phyloP scores from a whole-genome alignment of 2,329 filamentous ascomycete species.

The Grosmannia penicillata region DNA sequence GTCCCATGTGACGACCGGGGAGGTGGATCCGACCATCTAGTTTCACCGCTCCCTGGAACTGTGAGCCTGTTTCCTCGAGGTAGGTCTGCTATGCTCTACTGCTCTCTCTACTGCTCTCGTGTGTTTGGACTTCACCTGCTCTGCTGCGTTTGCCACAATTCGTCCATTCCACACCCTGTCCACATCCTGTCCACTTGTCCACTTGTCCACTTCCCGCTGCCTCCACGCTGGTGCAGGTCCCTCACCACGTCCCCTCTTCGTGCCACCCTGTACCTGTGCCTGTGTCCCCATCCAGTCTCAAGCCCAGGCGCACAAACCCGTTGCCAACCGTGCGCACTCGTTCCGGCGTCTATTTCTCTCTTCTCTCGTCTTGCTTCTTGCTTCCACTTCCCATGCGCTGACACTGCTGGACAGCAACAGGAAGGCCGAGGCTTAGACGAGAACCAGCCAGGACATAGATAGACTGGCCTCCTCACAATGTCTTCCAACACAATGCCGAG shows the following conservation, averaged over 20 bases:
- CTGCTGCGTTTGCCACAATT: too few species aligned
- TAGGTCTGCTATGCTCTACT: not conserved
- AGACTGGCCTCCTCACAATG: constrained; percentile 28
- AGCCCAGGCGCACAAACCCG: too few species aligned
- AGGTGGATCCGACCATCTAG: constrained; percentile 15
- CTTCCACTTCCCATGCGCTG: too few species aligned
- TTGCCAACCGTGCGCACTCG: not conserved
- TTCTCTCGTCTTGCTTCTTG: not conserved
- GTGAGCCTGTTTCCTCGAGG: not conserved
- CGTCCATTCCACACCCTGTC: too few species aligned
- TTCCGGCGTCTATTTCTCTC: not conserved
- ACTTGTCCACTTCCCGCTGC: too few species aligned
- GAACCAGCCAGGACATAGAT: not conserved
- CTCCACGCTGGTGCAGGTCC: too few species aligned
- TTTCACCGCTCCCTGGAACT: constrained; percentile 13
- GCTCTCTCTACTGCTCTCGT: not conserved
- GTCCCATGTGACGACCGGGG: constrained; percentile 23
- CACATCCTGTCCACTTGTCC: too few species aligned
- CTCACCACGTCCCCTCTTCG: too few species aligned
- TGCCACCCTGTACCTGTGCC: not conserved
- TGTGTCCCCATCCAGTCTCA: too few species aligned
- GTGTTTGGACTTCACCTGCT: too few species aligned
- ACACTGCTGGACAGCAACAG: too few species aligned
- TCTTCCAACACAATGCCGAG: constrained; percentile 39
- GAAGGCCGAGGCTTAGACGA: too few species aligned